Evolutionary conservation across 2,329 filamentous ascomycete genomes (phyloP), one percentile per base, ranked within the genome.

Genomic region (Microsporum audouinii): DNA sequence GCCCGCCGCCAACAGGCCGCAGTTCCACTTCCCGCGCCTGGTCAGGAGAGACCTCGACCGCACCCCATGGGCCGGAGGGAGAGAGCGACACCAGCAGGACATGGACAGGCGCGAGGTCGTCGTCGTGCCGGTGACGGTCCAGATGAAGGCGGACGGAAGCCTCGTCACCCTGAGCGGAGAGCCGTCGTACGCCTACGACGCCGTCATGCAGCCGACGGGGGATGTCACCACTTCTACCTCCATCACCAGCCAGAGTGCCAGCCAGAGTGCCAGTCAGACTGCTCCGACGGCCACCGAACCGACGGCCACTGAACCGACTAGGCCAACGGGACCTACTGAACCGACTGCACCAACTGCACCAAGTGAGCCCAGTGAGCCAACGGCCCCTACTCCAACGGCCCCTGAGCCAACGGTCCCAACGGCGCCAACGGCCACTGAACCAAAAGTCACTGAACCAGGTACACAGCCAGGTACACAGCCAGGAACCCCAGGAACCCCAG

Each of bases 21-120:
- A 70, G 36, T 72, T 69, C 65, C 72, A 73, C 56, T 68, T 72
- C 59, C 68, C 71, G 8, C 69, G 68, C 36, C 68, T 71, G n/a
- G 62, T 73, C 57, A 73, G 71, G 65, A 43, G 51, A 59, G 59
- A 58, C 49, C 41, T 45, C 39, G 59, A 63, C 47, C 29, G 47
- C 36, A 49, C 61, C 1, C 12, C 53, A n/a, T 61, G 60, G 41
- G 39, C 14, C 14, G 10, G 17, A 14, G 39, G 17, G 17, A n/a
- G 14, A 6, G 14, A n/a, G 12, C 39, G 17, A 43, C 14, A n/a
- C 39, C 39, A n/a, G 5, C 2, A 23, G 17, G 41, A 57, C 17
- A 31, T 14, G 27, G 17, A 14, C 27, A 61, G 61, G 33, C 56
- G 61, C 12, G 57, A 63, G 6, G 61, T 64, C 31, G 58, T 64